Conservation (phyloP, 352 stramenopile species). For the Peronospora belbahrii region DNA sequence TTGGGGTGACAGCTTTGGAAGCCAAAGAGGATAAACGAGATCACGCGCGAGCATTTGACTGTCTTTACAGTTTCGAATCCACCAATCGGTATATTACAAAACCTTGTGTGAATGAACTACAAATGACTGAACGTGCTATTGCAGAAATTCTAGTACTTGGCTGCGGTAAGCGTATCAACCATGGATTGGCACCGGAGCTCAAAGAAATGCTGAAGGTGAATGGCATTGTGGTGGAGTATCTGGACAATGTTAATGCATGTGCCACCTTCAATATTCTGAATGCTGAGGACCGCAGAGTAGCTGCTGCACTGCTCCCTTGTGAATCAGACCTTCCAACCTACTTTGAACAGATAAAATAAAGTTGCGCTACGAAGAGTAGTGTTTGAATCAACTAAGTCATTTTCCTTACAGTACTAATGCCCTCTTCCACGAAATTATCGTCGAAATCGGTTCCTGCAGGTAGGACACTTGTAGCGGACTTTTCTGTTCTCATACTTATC, state of each 20-base stretch:
- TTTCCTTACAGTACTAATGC: not conserved
- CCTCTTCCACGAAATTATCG: slow-evolving; percentile 12
- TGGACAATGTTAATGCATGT: slow-evolving; percentile 79
- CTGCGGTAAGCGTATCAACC: slow-evolving; percentile 56
- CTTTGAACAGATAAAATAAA: too few species aligned
- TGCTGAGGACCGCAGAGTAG: slow-evolving; percentile 79
- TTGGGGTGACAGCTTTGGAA: slow-evolving; percentile 58
- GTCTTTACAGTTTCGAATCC: slow-evolving; percentile 75
- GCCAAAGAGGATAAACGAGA: slow-evolving; percentile 64
- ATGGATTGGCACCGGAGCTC: slow-evolving; percentile 45
- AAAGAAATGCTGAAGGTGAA: slow-evolving; percentile 76
- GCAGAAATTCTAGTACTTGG: slow-evolving; percentile 77
- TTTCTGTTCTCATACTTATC: slow-evolving; percentile 56
- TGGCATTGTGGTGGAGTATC: slow-evolving; percentile 80
- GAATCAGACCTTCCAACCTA: too few species aligned
- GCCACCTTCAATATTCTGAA: slow-evolving; percentile 90
- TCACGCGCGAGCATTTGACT: slow-evolving; percentile 64
- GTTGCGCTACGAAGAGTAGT: not conserved
- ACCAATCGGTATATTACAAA: slow-evolving; percentile 38
- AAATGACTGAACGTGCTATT: slow-evolving; percentile 3
- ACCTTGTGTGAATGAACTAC: not conserved
- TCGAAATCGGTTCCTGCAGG: slow-evolving; percentile 40
- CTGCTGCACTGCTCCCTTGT: slow-evolving; percentile 65
- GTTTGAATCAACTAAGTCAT: slow-evolving; percentile 4
- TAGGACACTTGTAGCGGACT: slow-evolving; percentile 48